Evolutionary conservation across 345 rosid genomes (phyloP).

Genomic region (Raphanus sativus): DNA sequence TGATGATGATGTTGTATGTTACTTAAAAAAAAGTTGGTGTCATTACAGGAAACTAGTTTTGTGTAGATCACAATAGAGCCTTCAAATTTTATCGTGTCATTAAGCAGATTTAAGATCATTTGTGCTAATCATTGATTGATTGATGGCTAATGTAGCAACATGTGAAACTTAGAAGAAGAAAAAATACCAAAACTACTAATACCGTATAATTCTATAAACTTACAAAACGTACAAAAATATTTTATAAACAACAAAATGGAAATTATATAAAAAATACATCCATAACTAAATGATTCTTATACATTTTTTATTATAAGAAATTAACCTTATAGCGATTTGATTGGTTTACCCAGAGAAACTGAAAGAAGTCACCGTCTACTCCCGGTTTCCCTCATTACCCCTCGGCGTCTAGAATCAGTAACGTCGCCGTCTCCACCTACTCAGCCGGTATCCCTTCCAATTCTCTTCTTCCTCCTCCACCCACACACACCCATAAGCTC

Average conservation of each 20-base stretch:
- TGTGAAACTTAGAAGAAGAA: not conserved
- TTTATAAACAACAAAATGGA: not conserved
- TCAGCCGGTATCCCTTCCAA: constrained; percentile 30
- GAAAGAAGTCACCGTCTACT: constrained; percentile 23
- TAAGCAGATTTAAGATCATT: not conserved
- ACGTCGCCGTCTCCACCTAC: constrained; percentile 22
- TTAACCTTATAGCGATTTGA: not conserved
- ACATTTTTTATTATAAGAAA: not conserved
- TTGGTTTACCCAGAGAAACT: not conserved
- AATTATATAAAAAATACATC: not conserved
- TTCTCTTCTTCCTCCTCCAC: not conserved
- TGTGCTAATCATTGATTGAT: not conserved
- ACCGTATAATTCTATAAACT: not conserved
- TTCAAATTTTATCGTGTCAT: not conserved
- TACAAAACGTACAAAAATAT: not conserved
- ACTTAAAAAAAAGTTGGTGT: not conserved
- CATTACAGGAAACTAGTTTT: not conserved
- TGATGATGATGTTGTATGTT: not conserved
- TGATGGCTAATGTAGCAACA: not conserved
- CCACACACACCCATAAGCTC: constrained; percentile 1
- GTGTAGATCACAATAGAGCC: not conserved
- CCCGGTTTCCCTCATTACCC: not conserved
- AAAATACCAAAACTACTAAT: not conserved
- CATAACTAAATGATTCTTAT: not conserved
- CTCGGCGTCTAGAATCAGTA: constrained; percentile 10